Conservation (phyloP, 345 rosid genomes). For the Nasturtium officinale region DNA sequence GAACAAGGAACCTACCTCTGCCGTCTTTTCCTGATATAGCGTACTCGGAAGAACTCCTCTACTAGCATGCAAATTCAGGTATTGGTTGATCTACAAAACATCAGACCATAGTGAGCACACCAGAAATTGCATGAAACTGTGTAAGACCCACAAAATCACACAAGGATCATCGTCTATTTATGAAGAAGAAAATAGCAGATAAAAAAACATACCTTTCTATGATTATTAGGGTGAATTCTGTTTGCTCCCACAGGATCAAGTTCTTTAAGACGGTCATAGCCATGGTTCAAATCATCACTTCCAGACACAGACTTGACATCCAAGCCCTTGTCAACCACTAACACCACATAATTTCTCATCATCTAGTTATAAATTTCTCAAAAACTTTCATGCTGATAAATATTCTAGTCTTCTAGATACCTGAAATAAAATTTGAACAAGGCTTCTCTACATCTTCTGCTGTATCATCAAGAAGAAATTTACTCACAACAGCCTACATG, state of each 20-base stretch:
- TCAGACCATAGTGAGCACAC: conserved; percentile 18
- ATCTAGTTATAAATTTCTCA: background rate
- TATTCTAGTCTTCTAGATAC: conserved; percentile 47
- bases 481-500: conserved; percentile 78
- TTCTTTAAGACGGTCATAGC: conserved; percentile 66
- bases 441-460: conserved; percentile 47
- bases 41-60: conserved; percentile 75
- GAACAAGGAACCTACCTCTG: conserved; percentile 62
- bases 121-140: background rate
- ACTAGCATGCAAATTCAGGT: conserved; percentile 66
- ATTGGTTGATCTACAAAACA: conserved; percentile 71
- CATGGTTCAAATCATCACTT: conserved; percentile 39
- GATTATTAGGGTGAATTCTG: conserved; percentile 89
- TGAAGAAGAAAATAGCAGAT: background rate
- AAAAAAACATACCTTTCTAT: conserved; percentile 61
- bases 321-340: conserved; percentile 47
- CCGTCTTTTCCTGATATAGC: conserved; percentile 64
- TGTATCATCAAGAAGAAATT: conserved; percentile 77
- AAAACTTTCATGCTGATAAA: background rate
- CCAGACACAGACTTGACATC: conserved; percentile 42
- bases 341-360: conserved; percentile 7
- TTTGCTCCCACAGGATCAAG: conserved; percentile 91
- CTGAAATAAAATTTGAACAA: conserved; percentile 43
- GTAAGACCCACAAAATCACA: background rate
- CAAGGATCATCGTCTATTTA: background rate